A percentile compares a stretch with the other conserved stretches of the same genome.
phyloP scores from a whole-genome alignment of 345 rosid genomes.

The Arabidopsis arenosa region DNA sequence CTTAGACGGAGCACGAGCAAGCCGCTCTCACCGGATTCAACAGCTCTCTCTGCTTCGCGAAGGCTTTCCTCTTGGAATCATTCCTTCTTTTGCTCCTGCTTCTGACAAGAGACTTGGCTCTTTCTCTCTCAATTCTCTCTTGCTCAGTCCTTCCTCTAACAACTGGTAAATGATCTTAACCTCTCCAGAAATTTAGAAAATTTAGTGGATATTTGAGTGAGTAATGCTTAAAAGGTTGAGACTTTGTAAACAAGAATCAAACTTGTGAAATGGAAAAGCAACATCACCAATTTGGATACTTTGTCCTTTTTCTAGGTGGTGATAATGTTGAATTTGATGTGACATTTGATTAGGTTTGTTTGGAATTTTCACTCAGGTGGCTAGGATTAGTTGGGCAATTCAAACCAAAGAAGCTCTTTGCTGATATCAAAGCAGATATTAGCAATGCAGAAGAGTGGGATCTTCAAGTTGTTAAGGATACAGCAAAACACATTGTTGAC shows the following conservation, averaged over 20 bases:
- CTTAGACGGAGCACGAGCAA: conserved; percentile 66
- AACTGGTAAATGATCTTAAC: conserved; percentile 54
- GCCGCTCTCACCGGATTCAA: conserved; percentile 80
- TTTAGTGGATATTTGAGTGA: conserved; percentile 2
- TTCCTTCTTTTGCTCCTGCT: conserved; percentile 70
- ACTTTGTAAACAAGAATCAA: not conserved
- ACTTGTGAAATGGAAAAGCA: not conserved
- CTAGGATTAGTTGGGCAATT: conserved; percentile 76
- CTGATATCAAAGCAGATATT: conserved; percentile 63
- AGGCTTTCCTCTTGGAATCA: conserved; percentile 82
- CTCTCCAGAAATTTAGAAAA: not conserved
- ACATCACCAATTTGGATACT: not conserved
- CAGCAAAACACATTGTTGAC: conserved; percentile 70
- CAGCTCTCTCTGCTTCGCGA: conserved; percentile 73
- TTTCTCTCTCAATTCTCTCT: conserved; percentile 71
- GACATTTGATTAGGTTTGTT: not conserved
- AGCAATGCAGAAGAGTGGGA: conserved; percentile 60
- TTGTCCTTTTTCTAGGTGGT: conserved; percentile 4
- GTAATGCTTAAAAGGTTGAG: not conserved
- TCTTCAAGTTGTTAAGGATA: conserved; percentile 52
- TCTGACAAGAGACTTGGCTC: conserved; percentile 61
- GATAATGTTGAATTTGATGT: conserved; percentile 23
- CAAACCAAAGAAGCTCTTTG: conserved; percentile 73
- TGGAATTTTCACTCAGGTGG: conserved; percentile 55
- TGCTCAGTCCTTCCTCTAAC: conserved; percentile 60